Percentiles rank a stretch among this genome's conserved stretches.
Evolutionary conservation across 345 rosid species (phyloP).

Genomic region (Durio zibethinus): DNA sequence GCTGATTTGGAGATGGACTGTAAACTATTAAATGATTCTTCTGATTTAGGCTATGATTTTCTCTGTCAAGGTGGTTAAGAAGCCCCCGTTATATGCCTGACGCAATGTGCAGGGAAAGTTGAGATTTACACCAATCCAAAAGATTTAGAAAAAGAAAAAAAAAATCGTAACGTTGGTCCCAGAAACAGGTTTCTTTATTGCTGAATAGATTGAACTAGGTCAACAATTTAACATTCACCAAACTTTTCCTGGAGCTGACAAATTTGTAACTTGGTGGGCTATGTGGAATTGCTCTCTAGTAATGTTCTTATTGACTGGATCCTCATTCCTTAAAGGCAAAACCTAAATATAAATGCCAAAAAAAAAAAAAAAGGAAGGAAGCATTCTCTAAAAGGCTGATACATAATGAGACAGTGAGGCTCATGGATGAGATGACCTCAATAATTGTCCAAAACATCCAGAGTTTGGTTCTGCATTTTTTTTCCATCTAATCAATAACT

Average conservation of each 20-base stretch:
- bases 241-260: neutral
- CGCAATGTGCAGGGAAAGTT: neutral
- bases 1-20: neutral
- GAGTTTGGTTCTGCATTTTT: neutral
- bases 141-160: neutral
- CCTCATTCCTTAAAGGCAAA: neutral
- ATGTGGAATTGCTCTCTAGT: neutral
- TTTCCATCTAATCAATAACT: neutral
- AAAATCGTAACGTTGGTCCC: neutral
- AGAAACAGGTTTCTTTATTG: neutral
- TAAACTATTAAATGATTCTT: neutral
- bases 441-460: conserved; percentile 4
- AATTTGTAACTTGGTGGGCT: neutral
- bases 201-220: neutral
- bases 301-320: neutral
- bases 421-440: conserved; percentile 3
- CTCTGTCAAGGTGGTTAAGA: neutral
- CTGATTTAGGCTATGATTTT: neutral
- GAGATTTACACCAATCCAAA: neutral
- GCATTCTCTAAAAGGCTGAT: neutral
- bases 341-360: neutral
- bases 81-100: neutral
- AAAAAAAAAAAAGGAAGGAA: too few relatives aligned
- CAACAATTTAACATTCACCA: conserved; percentile 8
- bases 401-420: neutral